Evolutionary conservation across 73 alveolate species (phyloP).

Genomic region (Stentor roeselii): DNA sequence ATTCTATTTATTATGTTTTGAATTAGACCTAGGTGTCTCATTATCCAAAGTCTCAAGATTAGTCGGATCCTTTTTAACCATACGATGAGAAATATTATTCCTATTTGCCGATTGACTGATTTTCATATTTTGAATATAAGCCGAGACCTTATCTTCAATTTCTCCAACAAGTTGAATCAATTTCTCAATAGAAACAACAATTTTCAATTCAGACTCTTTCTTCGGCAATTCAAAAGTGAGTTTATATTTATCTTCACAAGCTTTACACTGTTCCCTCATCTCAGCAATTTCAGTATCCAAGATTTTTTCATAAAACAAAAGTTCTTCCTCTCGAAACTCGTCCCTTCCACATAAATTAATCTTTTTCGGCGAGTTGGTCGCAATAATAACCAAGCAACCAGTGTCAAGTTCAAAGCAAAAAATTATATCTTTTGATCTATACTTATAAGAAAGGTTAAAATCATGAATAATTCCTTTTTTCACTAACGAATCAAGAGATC

Average conservation of each 20-base stretch:
- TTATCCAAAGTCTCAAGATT: too few species aligned
- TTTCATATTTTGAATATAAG: conserved; percentile 5
- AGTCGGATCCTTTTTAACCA: too few species aligned
- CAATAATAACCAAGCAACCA: background rate
- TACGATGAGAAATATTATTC: too few species aligned
- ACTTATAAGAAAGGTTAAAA: background rate
- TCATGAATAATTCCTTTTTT: background rate
- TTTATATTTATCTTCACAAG: background rate
- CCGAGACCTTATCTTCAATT: conserved; percentile 1
- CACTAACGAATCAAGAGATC: background rate
- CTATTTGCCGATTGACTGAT: background rate
- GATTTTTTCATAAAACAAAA: background rate
- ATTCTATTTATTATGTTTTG: too few species aligned
- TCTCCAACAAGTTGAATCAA: background rate
- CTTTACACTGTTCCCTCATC: conserved; percentile 14
- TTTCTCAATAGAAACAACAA: background rate
- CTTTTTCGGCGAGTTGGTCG: conserved; percentile 10
- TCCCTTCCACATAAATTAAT: conserved; percentile 1
- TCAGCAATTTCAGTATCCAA: background rate
- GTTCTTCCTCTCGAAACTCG: conserved; percentile 18
- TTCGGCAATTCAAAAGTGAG: background rate
- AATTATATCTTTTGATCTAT: background rate
- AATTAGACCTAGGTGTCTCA: too few species aligned
- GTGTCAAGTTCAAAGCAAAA: background rate
- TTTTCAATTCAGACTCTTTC: background rate